Evolutionary conservation across 768 basidiomycete genomes (phyloP), one percentile per base, ranked within the genome.

Genomic region (Galerina marginata): DNA sequence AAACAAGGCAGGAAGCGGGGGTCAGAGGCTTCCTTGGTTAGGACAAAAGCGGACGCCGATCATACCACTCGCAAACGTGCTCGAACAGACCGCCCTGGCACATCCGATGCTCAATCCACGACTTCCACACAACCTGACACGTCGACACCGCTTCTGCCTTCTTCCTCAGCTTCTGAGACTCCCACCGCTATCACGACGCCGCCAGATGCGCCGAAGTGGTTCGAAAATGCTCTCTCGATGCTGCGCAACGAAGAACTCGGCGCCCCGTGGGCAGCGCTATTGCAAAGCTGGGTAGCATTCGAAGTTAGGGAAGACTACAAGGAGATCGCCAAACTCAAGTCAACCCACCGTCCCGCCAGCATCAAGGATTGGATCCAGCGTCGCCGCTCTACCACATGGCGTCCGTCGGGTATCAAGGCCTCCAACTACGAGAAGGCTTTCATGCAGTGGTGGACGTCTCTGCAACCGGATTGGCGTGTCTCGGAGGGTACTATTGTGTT

Each of bases 401-500:
- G 50, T 6, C 63, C 63, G 12, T 15, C 15, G 20, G 20, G 20
- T 7, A 10, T 42, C 23, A 49, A 57, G 11, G 26, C 48, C 43
- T 14, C 9, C 9, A 44, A 12, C 12, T 54, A 36, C 20, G 51
- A 60, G 49, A 10, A 10, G 12, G 38, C 61, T 23, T 52, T 53
- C 45, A 39, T 15, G 37, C 15, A 10, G 20, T 64, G 63, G 63
- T 64, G 63, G 63, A 25, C 50, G 1, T 39, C 45, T n/a, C 50
- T 64, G 15, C 63, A 64, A 29, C 63, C 63, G 1, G 20, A 29
- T 15, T 64, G 63, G 63, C 36, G 63, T 0, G 12, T 53, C 7
- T 43, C 26, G 25, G 38, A 15, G 44, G 59, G 23, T 16, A 38
- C 29, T 2, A 54, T 46, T 16, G 15, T 1, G 4, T 26, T 47